Conservation (phyloP, 2,329 filamentous ascomycete genomes). For the Coleophoma eucalyptorum region DNA sequence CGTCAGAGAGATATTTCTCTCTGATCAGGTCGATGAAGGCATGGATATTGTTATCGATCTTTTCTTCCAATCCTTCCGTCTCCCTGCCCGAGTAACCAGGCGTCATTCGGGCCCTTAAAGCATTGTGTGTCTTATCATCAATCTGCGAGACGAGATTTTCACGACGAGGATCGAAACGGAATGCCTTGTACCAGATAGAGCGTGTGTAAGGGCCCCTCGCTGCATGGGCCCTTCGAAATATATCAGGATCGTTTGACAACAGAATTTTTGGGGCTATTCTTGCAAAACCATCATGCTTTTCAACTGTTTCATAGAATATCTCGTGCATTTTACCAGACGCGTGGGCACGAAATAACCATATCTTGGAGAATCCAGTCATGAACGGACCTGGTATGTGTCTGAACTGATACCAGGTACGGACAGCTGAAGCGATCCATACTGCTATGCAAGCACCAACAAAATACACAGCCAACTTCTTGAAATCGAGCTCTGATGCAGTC, state of each 20-base stretch:
- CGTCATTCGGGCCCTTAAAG: slow-evolving; percentile 41
- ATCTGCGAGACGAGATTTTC: slow-evolving; percentile 47
- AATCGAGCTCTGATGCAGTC: too few species aligned
- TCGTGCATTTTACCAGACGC: slow-evolving; percentile 29
- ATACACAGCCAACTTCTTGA: too few species aligned
- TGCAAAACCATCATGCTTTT: slow-evolving; percentile 32
- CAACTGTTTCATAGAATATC: slow-evolving; percentile 30
- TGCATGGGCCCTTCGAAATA: slow-evolving; percentile 32
- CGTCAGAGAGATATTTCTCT: slow-evolving; percentile 40
- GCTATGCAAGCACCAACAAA: too few species aligned
- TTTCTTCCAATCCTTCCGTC: slow-evolving; percentile 42
- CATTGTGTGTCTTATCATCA: slow-evolving; percentile 37
- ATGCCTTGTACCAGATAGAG: slow-evolving; percentile 40
- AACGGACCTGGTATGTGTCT: slow-evolving; percentile 5
- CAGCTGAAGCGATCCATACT: not conserved
- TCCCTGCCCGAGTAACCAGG: slow-evolving; percentile 48
- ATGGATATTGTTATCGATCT: slow-evolving; percentile 41
- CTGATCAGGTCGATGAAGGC: slow-evolving; percentile 44
- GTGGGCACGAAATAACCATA: slow-evolving; percentile 32
- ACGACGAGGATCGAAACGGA: slow-evolving; percentile 45
- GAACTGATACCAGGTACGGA: not conserved
- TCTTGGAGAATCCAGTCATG: slow-evolving; percentile 33
- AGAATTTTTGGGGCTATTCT: slow-evolving; percentile 38
- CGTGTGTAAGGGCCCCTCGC: slow-evolving; percentile 33
- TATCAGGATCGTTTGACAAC: slow-evolving; percentile 33